Percentiles rank a stretch among this genome's conserved stretches.
These are phyloP conservation scores for Pneumocystis wakefieldiae DNA, from an alignment of 1,139 yeast genomes.

Conservation along the genomic window DNA sequence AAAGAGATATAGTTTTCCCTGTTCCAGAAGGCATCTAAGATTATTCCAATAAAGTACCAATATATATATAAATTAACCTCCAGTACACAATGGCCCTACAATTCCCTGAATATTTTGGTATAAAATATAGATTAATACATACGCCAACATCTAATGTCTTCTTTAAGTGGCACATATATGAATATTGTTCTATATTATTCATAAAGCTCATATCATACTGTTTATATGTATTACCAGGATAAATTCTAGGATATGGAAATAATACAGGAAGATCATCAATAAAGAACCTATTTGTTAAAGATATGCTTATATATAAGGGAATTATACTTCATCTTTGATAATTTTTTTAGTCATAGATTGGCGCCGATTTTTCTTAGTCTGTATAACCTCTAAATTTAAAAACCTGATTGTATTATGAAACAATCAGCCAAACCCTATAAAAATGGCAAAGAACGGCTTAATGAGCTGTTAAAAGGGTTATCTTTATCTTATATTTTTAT, in stretches of 20 bases:
- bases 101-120: not conserved
- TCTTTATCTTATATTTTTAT: not conserved
- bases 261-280: conserved; percentile 91
- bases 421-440: not conserved
- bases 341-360: not conserved
- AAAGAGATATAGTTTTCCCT: conserved; percentile 84
- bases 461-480: not conserved
- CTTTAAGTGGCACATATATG: conserved; percentile 91
- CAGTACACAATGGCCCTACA: conserved; percentile 50
- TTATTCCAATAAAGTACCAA: not conserved
- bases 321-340: not conserved
- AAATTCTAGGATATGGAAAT: conserved; percentile 93
- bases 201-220: not conserved
- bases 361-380: not conserved
- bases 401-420: not conserved
- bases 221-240: conserved; percentile 36
- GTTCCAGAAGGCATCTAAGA: conserved; percentile 94
- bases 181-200: conserved; percentile 55
- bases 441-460: not conserved
- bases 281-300: conserved; percentile 37
- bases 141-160: conserved; percentile 92
- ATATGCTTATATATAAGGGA: not conserved
- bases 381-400: not conserved
- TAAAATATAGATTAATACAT: not conserved
- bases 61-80: conserved; percentile 28